A percentile compares a stretch with the other conserved stretches of the same genome.
These are phyloP conservation scores for Bertia moriformis DNA, from an alignment of 2,329 filamentous ascomycete genomes.

Conservation along the genomic window DNA sequence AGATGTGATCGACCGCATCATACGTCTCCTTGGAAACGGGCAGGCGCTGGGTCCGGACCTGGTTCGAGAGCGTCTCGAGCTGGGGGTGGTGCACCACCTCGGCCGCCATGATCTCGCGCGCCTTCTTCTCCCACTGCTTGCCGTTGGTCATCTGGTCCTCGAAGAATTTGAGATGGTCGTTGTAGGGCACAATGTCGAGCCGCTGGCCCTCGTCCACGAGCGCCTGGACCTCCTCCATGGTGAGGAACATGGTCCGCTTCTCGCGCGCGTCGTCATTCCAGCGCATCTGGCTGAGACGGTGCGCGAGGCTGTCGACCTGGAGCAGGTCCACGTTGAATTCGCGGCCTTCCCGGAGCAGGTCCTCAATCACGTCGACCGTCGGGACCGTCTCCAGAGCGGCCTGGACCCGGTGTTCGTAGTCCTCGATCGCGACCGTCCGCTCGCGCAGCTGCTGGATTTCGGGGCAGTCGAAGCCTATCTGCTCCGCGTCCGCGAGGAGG, in stretches of 20 bases:
- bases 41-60: constrained; percentile 46
- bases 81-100: constrained; percentile 89
- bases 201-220: constrained; percentile 66
- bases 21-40: constrained; percentile 75
- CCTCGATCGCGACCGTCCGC: constrained; percentile 68
- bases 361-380: constrained; percentile 63
- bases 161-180: constrained; percentile 65
- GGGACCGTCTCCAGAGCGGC: constrained; percentile 53
- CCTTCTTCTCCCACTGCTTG: constrained; percentile 81
- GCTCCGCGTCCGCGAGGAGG: constrained; percentile 69
- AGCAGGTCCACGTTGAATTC: constrained; percentile 83
- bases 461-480: constrained; percentile 81
- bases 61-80: constrained; percentile 74
- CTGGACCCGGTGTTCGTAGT: constrained; percentile 67
- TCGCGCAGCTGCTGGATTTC: constrained; percentile 79
- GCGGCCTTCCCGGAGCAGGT: constrained; percentile 74
- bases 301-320: constrained; percentile 70
- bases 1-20: constrained; percentile 70
- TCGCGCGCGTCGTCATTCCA: constrained; percentile 71
- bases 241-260: constrained; percentile 49
- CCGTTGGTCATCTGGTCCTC: constrained; percentile 64
- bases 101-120: constrained; percentile 79
- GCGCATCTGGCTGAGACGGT: constrained; percentile 67
- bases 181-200: constrained; percentile 64
- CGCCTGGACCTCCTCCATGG: constrained; percentile 63